Percentiles rank a stretch among this genome's conserved stretches.
Conservation (phyloP, 2,329 filamentous ascomycete genomes). For the Pseudocercospora musae region DNA sequence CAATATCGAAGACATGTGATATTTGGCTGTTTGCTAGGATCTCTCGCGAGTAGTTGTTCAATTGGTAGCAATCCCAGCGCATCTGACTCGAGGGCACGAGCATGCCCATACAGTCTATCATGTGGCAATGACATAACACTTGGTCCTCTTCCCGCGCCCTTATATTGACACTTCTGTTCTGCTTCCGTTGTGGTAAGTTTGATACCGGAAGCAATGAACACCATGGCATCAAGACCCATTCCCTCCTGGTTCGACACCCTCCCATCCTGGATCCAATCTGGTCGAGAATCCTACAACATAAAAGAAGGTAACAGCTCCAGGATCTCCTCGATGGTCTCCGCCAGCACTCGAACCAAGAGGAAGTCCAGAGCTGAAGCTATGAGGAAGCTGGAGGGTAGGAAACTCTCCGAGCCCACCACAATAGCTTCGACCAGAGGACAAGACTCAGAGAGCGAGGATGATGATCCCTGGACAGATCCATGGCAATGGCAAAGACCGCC, state of each 20-base stretch:
- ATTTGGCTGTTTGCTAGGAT: not conserved
- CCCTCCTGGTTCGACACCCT: constrained; percentile 1
- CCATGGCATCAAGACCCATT: not conserved
- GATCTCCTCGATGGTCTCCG: not conserved
- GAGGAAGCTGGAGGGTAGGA: constrained; percentile 5
- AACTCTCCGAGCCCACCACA: not conserved
- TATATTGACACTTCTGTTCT: not conserved
- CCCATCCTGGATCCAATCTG: constrained; percentile 6
- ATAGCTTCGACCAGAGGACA: not conserved
- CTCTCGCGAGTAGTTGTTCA: not conserved
- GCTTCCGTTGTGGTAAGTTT: not conserved
- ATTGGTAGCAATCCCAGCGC: not conserved
- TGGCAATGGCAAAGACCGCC: not conserved
- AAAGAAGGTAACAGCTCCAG: not conserved
- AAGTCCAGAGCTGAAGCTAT: constrained; percentile 6
- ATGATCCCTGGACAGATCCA: not conserved
- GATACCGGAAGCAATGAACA: not conserved
- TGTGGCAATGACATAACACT: not conserved
- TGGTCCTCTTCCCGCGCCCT: not conserved
- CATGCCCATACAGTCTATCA: not conserved
- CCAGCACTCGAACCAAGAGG: not conserved
- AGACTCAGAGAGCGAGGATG: not conserved
- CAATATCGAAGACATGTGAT: not conserved
- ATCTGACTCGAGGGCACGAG: not conserved
- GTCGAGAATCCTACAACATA: not conserved